Conservation (phyloP, 495 filamentous ascomycete genomes). For the Xylaria castorea region DNA sequence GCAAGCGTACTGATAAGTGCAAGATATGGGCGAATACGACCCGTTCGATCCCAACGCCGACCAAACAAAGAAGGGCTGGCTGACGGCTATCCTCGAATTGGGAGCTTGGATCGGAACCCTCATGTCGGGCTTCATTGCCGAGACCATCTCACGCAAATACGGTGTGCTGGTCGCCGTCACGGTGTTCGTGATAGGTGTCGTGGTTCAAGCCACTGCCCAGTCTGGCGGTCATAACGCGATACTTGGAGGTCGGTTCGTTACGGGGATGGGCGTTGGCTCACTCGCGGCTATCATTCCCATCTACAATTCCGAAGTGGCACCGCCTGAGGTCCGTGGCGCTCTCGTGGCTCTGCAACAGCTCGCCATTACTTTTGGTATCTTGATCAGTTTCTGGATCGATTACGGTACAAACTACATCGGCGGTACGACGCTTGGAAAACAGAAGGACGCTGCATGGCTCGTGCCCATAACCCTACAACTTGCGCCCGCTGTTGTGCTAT, state of each 20-base stretch:
- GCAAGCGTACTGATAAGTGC: conserved; percentile 22
- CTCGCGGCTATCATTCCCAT: conserved; percentile 70
- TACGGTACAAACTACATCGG: conserved; percentile 81
- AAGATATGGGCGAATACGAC: conserved; percentile 70
- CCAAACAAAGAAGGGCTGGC: conserved; percentile 74
- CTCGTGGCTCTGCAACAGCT: conserved; percentile 81
- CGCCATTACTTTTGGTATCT: conserved; percentile 82
- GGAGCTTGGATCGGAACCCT: conserved; percentile 84
- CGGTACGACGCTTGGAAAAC: conserved; percentile 62
- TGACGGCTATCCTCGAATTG: conserved; percentile 81
- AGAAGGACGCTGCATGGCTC: conserved; percentile 74
- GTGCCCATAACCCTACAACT: conserved; percentile 69
- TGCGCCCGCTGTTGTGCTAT: conserved; percentile 64
- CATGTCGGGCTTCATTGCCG: conserved; percentile 76
- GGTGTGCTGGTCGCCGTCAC: conserved; percentile 72
- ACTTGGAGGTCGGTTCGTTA: conserved; percentile 77
- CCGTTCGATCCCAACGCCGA: conserved; percentile 52
- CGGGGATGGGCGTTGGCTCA: conserved; percentile 76
- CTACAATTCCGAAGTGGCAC: conserved; percentile 74
- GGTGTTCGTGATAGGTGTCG: conserved; percentile 81
- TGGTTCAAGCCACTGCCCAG: conserved; percentile 72
- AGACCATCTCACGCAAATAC: conserved; percentile 75
- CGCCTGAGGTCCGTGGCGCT: conserved; percentile 67
- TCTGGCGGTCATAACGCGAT: conserved; percentile 63
- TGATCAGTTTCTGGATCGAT: conserved; percentile 86